A percentile compares a stretch with the other conserved stretches of the same genome.
Conservation (phyloP, 768 basidiomycete species). For the Clathrus columnatus region DNA sequence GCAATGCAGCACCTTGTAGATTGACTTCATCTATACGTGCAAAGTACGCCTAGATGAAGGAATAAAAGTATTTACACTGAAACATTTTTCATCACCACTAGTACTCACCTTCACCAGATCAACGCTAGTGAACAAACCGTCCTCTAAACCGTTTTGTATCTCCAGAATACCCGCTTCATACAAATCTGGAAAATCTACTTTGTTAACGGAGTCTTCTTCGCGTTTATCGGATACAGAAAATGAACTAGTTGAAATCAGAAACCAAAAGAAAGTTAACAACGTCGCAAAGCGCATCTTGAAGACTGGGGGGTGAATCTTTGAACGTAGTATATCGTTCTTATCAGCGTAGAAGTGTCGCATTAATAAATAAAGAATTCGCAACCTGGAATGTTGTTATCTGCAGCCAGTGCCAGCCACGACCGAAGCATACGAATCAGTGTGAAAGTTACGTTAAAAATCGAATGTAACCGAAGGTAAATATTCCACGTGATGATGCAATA, state of each 20-base stretch:
- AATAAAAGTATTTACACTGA: background rate
- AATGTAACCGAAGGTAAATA: no score
- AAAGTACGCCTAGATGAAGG: conserved; percentile 44
- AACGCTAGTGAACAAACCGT: conserved; percentile 44
- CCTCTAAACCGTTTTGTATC: conserved; percentile 43
- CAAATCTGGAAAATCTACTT: conserved; percentile 36
- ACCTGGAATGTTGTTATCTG: no score
- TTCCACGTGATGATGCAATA: no score
- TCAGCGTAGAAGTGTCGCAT: no score
- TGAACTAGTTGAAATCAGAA: background rate
- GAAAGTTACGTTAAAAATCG: no score
- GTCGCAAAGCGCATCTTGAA: background rate
- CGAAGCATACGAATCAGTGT: no score
- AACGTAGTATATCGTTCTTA: no score
- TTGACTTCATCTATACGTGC: conserved; percentile 66
- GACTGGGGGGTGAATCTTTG: background rate
- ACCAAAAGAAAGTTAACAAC: background rate
- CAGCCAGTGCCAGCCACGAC: no score
- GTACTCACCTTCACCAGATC: conserved; percentile 48
- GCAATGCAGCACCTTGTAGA: conserved; percentile 44
- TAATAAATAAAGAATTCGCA: no score
- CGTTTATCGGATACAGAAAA: background rate
- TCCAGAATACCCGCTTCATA: conserved; percentile 52
- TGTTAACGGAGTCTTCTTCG: background rate
- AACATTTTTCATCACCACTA: background rate